These are phyloP conservation scores for Ceratocystiopsis sp. DNA, from an alignment of 2,329 filamentous ascomycete species.

Conservation along the genomic window DNA sequence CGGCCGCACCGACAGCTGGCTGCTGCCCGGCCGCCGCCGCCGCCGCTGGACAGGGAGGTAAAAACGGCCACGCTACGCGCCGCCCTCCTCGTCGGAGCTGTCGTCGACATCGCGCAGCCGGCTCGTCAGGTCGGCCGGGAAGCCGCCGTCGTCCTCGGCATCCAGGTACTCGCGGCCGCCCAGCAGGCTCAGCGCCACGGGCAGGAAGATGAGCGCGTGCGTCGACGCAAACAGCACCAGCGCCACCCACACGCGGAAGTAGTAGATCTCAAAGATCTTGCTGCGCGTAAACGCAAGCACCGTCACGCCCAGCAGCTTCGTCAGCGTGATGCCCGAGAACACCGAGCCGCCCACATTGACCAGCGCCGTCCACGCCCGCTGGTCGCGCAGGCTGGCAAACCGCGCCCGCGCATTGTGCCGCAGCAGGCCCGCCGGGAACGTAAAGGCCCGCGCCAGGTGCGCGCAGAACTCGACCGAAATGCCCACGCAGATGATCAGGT, in stretches of 20 bases:
- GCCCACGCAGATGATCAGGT: slow-evolving; percentile 90
- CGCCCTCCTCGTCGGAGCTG: slow-evolving; percentile 56
- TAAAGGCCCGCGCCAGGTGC: slow-evolving; percentile 89
- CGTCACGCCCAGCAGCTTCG: slow-evolving; percentile 79
- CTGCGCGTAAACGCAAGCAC: slow-evolving; percentile 88
- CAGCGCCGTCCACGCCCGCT: slow-evolving; percentile 78
- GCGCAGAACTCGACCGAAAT: slow-evolving; percentile 97
- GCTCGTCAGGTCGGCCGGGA: slow-evolving; percentile 76
- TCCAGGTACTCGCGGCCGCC: slow-evolving; percentile 83
- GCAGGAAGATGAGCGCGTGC: slow-evolving; percentile 81
- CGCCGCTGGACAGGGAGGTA: background rate
- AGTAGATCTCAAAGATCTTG: slow-evolving; percentile 99
- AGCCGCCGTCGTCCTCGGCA: slow-evolving; percentile 67
- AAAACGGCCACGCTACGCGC: slow-evolving; percentile 9
- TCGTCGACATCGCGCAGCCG: slow-evolving; percentile 40
- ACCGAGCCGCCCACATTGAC: slow-evolving; percentile 92
- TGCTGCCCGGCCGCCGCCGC: too few species aligned
- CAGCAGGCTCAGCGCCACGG: slow-evolving; percentile 69
- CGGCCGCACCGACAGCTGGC: background rate
- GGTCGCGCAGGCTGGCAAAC: slow-evolving; percentile 59
- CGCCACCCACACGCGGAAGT: slow-evolving; percentile 91
- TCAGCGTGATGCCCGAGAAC: slow-evolving; percentile 90
- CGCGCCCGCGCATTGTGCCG: slow-evolving; percentile 65
- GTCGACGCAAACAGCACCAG: slow-evolving; percentile 77
- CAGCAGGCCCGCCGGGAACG: slow-evolving; percentile 70